phyloP scores from a whole-genome alignment of 257 asterid species.

The Solanum acaule region DNA sequence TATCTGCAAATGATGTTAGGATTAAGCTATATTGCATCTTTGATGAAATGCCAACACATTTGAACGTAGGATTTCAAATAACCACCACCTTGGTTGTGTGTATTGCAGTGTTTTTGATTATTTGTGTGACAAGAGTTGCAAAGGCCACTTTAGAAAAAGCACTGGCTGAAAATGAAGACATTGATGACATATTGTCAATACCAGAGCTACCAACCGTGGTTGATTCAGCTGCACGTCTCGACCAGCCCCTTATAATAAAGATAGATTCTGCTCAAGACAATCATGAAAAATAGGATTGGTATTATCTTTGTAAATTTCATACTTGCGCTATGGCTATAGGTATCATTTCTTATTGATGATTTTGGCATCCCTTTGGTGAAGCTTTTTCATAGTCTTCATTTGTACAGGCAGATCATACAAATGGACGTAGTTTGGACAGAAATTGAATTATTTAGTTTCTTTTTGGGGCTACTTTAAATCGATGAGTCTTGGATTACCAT shows the following conservation, averaged over 20 bases:
- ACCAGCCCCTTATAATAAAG: constrained; percentile 66
- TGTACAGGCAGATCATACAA: constrained; percentile 37
- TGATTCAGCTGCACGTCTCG: constrained; percentile 30
- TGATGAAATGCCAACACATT: not conserved
- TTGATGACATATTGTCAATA: constrained; percentile 3
- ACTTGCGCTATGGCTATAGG: not conserved
- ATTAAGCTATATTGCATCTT: not conserved
- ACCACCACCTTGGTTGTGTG: not conserved
- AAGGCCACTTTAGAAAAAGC: constrained; percentile 20
- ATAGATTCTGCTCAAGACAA: constrained; percentile 47
- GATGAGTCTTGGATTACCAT: not conserved
- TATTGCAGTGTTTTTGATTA: constrained; percentile 47
- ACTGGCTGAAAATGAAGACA: constrained; percentile 19
- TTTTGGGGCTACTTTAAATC: not conserved
- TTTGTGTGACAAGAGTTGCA: constrained; percentile 31
- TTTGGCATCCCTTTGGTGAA: constrained; percentile 10
- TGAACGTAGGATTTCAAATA: not conserved
- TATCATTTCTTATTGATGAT: not conserved
- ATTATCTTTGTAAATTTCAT: constrained; percentile 38
- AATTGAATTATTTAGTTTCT: not conserved
- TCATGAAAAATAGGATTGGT: constrained; percentile 39
- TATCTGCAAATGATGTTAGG: not conserved
- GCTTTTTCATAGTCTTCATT: constrained; percentile 22
- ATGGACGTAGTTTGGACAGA: constrained; percentile 5
- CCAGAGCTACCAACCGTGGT: constrained; percentile 5